Percentiles rank a stretch among this genome's conserved stretches.
Evolutionary conservation across 164 flowering plant genomes (phyloP).

Genomic region (Vitis rupestris): DNA sequence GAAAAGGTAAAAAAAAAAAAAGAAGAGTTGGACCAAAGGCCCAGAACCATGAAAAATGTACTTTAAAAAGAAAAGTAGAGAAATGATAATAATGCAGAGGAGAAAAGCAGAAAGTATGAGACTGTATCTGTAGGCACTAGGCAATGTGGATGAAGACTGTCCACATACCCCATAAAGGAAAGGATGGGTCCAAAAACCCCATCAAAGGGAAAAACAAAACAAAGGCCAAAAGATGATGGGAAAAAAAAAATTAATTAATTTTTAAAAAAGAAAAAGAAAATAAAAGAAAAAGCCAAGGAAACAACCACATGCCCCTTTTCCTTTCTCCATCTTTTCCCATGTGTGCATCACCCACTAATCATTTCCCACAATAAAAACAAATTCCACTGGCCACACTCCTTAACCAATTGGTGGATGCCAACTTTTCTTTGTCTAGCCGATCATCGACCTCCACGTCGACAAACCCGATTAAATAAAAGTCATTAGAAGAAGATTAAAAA

Average conservation of each 20-base stretch:
- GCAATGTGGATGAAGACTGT: conserved; percentile 30
- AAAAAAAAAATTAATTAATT: not conserved
- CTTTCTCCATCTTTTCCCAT: not conserved
- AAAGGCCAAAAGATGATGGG: conserved; percentile 9
- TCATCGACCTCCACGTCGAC: conserved; percentile 2
- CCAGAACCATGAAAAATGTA: not conserved
- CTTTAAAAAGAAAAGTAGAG: not conserved
- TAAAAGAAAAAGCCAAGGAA: conserved; percentile 29
- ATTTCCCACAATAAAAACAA: conserved; percentile 33
- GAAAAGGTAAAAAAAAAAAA: too few relatives aligned
- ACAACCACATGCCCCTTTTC: conserved; percentile 31
- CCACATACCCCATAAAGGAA: conserved; percentile 11
- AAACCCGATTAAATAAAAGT: not conserved
- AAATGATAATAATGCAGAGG: not conserved
- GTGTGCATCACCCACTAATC: conserved; percentile 31
- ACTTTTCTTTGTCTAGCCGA: conserved; percentile 5
- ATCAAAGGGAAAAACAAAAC: conserved; percentile 7
- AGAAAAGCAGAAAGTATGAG: not conserved
- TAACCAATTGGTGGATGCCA: conserved; percentile 20
- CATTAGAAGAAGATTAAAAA: not conserved
- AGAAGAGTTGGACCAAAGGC: too few relatives aligned
- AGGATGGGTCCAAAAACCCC: not conserved
- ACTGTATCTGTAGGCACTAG: not conserved
- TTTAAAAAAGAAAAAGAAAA: too few relatives aligned
- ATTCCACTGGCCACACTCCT: conserved; percentile 8